Evolutionary conservation across 495 filamentous ascomycete genomes (phyloP).

Genomic region (Corynascus novoguineensis): DNA sequence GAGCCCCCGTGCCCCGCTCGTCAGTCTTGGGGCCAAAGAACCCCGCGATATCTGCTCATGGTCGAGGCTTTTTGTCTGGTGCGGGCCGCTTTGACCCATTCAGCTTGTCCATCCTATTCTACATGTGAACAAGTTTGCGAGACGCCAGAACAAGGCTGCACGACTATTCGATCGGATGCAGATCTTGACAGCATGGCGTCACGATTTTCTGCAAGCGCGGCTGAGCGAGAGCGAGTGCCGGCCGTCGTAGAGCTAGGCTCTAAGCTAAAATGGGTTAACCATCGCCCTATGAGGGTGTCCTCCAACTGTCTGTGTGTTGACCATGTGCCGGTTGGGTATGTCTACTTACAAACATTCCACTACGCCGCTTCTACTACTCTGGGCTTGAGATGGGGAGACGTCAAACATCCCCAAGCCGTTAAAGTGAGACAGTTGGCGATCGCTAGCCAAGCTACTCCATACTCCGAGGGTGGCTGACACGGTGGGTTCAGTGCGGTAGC

Average conservation of each 20-base stretch:
- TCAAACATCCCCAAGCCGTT: no score
- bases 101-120: no score
- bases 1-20: not conserved
- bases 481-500: no score
- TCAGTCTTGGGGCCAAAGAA: not conserved
- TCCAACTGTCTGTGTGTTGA: conserved; percentile 2
- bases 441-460: no score
- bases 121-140: not conserved
- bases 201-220: not conserved
- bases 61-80: no score
- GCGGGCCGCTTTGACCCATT: no score
- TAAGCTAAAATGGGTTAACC: not conserved
- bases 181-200: not conserved
- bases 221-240: conserved; percentile 8
- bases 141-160: not conserved
- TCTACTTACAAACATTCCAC: not conserved
- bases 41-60: not conserved
- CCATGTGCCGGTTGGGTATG: not conserved
- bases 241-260: not conserved
- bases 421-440: no score
- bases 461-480: no score
- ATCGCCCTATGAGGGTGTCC: not conserved
- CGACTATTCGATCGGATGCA: not conserved
- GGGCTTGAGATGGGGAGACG: no score
- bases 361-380: not conserved